Evolutionary conservation across 2,329 filamentous ascomycete genomes (phyloP), one percentile per base, ranked within the genome.

Genomic region (Colletotrichum lindemuthianum): DNA sequence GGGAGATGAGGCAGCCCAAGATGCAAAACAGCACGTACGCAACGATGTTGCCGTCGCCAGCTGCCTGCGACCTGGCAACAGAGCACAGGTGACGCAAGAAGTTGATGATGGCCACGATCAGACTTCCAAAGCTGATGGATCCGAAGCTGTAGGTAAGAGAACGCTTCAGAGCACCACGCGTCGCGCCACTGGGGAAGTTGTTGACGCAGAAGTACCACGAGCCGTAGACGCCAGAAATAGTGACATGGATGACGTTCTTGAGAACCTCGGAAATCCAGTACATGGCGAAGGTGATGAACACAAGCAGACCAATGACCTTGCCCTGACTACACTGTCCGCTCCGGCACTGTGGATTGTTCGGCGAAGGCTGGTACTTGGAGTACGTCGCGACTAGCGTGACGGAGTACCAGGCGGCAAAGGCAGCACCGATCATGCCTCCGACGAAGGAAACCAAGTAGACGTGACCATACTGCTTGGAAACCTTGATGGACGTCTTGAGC

Each of bases 241-340:
- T 93, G 2, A 90, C 91, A 74, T 98, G 93, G 50, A 97, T 92
- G 0, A 92, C 93, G 78, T 97, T 97, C 81, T 97, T 97, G 70
- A 97, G 81, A 85, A 91, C 95, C 75, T 98, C 95, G 2, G 92
- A 90, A 68, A 97, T 89, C 95, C 95, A 98, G 79, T 96, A 97
- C 78, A 90, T 92, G 57, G 93, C 90, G 72, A 98, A 97, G 0
- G 93, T 97, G 69, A 93, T 86, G 75, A 96, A 97, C 15, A 90
- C 92, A 6, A 97, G 81, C 36, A 97, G 79, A 0, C 94, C 94
- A 65, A 93, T 94, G 48, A 97, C 92, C 69, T 90, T 95, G 55
- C 82, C 92, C 6, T 81, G 83, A 65, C 91, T 89, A 71, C 94
- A 97, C 6, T 85, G 83, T 4, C 88, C 88, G 2, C 78, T 85